Percentiles rank a stretch among this genome's conserved stretches.
phyloP scores from a whole-genome alignment of 1,139 yeast genomes.

The Nadsonia commutata region DNA sequence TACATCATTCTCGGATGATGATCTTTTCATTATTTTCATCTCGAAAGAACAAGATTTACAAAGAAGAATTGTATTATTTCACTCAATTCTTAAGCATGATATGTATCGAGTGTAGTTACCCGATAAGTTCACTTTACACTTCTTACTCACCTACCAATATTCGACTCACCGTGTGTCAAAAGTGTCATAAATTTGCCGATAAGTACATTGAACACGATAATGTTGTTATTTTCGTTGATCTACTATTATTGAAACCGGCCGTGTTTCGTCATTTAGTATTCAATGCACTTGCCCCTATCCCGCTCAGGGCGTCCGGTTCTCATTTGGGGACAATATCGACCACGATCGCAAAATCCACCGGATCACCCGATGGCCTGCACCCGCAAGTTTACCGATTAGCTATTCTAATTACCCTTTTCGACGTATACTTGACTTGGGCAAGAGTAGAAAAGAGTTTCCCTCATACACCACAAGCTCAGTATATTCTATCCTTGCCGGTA shows the following conservation, averaged over 20 bases:
- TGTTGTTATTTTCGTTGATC: slow-evolving; percentile 70
- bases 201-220: slow-evolving; percentile 84
- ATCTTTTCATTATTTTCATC: no score
- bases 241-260: slow-evolving; percentile 67
- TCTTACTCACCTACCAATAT: slow-evolving; percentile 68
- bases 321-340: slow-evolving; percentile 2
- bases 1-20: no score
- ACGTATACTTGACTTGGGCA: slow-evolving; percentile 87
- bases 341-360: slow-evolving; percentile 4
- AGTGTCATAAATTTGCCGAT: slow-evolving; percentile 67
- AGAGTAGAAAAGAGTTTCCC: slow-evolving; percentile 45
- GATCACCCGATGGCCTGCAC: slow-evolving; percentile 13
- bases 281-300: slow-evolving; percentile 38
- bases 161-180: slow-evolving; percentile 60
- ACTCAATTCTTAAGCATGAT: slow-evolving; percentile 37
- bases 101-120: slow-evolving; percentile 72
- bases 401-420: slow-evolving; percentile 60
- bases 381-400: slow-evolving; percentile 33
- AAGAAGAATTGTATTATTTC: no score
- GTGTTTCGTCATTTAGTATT: slow-evolving; percentile 84
- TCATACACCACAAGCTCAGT: slow-evolving; percentile 14
- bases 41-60: no score
- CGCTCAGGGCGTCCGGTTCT: not conserved
- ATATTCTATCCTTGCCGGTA: slow-evolving; percentile 33
- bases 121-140: slow-evolving; percentile 52